A percentile compares a stretch with the other conserved stretches of the same genome.
Evolutionary conservation across 2,329 filamentous ascomycete species (phyloP).

Genomic region (Myriangium duriaei): DNA sequence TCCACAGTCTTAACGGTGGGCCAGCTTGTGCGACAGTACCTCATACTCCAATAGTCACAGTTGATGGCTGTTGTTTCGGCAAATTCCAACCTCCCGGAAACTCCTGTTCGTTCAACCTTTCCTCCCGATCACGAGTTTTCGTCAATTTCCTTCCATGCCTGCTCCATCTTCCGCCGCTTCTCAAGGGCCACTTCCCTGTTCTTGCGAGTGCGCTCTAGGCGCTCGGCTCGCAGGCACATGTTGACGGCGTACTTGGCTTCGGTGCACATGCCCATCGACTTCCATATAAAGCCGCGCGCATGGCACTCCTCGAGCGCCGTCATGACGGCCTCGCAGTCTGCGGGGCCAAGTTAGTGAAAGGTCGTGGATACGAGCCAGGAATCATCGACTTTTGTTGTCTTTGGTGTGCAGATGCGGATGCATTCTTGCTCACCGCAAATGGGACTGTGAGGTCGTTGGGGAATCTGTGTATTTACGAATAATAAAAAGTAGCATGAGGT

Average conservation of each 20-base stretch:
- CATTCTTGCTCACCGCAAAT: constrained; percentile 46
- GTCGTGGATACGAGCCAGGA: too few relatives aligned
- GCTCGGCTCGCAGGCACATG: constrained; percentile 68
- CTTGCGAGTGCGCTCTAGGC: constrained; percentile 60
- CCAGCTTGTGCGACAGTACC: too few relatives aligned
- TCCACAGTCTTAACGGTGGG: too few relatives aligned
- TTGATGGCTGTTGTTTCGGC: too few relatives aligned
- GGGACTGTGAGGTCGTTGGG: neutral
- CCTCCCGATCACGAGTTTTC: constrained; percentile 56
- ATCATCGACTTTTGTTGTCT: constrained; percentile 66
- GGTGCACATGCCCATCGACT: constrained; percentile 83
- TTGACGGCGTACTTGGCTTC: constrained; percentile 73
- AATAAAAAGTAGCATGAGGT: too few relatives aligned
- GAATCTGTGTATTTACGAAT: too few relatives aligned
- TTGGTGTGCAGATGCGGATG: constrained; percentile 96
- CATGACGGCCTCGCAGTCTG: constrained; percentile 93
- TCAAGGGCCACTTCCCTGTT: constrained; percentile 61
- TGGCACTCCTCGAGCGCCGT: constrained; percentile 91
- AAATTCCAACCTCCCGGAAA: too few relatives aligned
- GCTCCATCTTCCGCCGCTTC: constrained; percentile 62
- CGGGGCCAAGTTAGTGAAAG: constrained; percentile 8
- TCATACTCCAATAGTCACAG: too few relatives aligned
- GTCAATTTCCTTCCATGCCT: constrained; percentile 68
- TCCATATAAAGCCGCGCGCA: constrained; percentile 81
- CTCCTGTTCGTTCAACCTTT: too few relatives aligned